phyloP scores from a whole-genome alignment of 2,329 filamentous ascomycete genomes.

The Chaetomium sp. region DNA sequence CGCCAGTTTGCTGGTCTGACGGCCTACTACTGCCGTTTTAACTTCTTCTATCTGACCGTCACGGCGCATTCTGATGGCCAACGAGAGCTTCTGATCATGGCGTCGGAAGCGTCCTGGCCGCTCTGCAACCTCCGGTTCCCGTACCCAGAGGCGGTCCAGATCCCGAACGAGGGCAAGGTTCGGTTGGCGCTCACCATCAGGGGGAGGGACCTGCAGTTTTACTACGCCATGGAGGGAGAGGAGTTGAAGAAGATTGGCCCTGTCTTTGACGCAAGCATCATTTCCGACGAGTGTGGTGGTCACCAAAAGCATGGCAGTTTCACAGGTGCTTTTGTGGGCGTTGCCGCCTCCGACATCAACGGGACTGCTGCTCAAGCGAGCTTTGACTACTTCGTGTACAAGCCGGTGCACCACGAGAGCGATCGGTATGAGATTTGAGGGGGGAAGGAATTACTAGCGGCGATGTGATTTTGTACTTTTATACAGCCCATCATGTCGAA shows the following conservation, averaged over 20 bases:
- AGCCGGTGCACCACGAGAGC: constrained; percentile 49
- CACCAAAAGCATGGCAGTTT: constrained; percentile 64
- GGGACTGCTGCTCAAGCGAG: constrained; percentile 50
- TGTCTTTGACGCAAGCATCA: constrained; percentile 59
- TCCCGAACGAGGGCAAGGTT: constrained; percentile 59
- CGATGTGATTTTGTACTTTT: background rate
- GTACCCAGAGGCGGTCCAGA: constrained; percentile 49
- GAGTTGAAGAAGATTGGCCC: constrained; percentile 54
- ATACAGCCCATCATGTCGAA: background rate
- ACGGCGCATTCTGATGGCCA: constrained; percentile 58
- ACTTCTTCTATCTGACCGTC: constrained; percentile 66
- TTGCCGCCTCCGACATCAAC: constrained; percentile 59
- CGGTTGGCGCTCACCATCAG: constrained; percentile 54
- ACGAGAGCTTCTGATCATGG: constrained; percentile 59
- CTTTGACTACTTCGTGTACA: constrained; percentile 57
- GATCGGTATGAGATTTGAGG: constrained; percentile 51
- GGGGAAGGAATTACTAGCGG: background rate
- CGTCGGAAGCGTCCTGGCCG: constrained; percentile 59
- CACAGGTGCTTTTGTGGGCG: constrained; percentile 61
- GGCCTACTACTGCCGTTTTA: constrained; percentile 65
- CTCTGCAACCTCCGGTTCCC: constrained; percentile 48
- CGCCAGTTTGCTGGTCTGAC: constrained; percentile 63
- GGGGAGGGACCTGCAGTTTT: constrained; percentile 57
- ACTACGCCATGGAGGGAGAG: constrained; percentile 53
- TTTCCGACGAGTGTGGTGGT: constrained; percentile 65